phyloP scores from a whole-genome alignment of 1,284 basidiomycete genomes.

The Cryptococcus sp. region DNA sequence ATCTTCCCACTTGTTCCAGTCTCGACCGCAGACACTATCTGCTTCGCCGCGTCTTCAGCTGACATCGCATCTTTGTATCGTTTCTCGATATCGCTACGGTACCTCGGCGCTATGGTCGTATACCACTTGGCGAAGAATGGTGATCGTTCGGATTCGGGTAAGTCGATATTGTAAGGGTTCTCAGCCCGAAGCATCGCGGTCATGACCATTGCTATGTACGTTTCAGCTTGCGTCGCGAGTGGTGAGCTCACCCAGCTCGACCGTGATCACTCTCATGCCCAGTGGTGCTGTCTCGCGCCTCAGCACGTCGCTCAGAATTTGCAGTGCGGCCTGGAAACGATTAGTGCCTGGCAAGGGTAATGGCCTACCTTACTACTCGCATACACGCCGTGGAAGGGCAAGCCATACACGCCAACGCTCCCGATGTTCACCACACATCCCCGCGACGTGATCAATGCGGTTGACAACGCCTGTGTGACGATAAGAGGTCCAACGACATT shows the following conservation, averaged over 20 bases:
- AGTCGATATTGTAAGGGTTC: not conserved
- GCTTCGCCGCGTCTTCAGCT: not conserved
- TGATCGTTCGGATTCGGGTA: not conserved
- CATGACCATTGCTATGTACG: conserved; percentile 4
- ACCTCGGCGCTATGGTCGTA: not conserved
- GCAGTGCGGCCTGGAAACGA: conserved; percentile 1
- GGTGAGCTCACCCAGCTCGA: conserved; percentile 16
- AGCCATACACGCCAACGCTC: conserved; percentile 8
- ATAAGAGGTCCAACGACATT: conserved; percentile 27
- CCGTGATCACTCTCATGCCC: conserved; percentile 16
- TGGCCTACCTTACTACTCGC: conserved; percentile 19
- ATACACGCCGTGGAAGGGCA: conserved; percentile 22
- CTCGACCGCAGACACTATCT: conserved; percentile 3
- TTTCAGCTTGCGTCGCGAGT: too few species aligned
- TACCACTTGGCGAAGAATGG: conserved; percentile 1
- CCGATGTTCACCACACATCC: conserved; percentile 30
- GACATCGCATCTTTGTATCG: not conserved
- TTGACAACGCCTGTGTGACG: conserved; percentile 17
- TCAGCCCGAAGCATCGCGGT: conserved; percentile 3
- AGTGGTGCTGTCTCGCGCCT: conserved; percentile 17
- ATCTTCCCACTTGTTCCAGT: not conserved
- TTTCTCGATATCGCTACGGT: conserved; percentile 2
- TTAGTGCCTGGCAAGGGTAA: too few species aligned
- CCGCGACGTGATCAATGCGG: not conserved
- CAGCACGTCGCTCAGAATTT: conserved; percentile 15